Base-by-base conservation (phyloP, 495 filamentous ascomycete genomes). In the Neurospora sp. region DNA sequence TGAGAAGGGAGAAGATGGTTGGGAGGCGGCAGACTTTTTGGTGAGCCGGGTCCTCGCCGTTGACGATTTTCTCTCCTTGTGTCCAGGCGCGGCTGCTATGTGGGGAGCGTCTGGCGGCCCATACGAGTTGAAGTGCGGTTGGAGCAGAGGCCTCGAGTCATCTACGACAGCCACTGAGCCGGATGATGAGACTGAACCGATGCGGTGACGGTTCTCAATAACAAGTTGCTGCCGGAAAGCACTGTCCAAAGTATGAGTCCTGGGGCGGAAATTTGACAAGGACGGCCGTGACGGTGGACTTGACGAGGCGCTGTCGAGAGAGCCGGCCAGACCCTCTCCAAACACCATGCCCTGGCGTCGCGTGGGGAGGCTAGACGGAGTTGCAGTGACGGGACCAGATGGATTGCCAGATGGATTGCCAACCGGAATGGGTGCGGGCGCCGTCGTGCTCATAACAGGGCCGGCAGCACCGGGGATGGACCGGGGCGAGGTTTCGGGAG, bases 141-240 rank as follows among this genome's bases (percentile, higher is more conserved):
- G 75, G 23, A 75, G 73, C 44, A 79, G 79, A 46, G 81, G 72
- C 54, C 79, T 81, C 42, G 79, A 54, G 7, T 87, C 85, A 69
- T 86, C 85, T 73, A 78, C 69, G 42, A 81, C 73, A 18, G 81
- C 76, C 31, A 83, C 78, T 12, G 84, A 85, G 16, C 80, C 74
- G 38, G 84, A 79, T n/a, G 86, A 87, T 42, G 86, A 87, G 46
- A 87, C 86, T n/a, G 86, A 88, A 40, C 86, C 85, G 20, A 88
- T 82, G n/a, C 86, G 80, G 74, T 86, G 82, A 14, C 86, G 82
- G 42, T 77, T 77, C 71, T 86, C 86, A 31, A 77, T 75, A 16
- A 74, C 75, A 35, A 83, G 77, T 38, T 83, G 81, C 72, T 84
- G 85, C 35, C 86, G 85, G 69, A 84, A 78, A 38, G 84, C 80